Base-by-base conservation (phyloP, 371 early-diverging fungal species). In the Rhizopus delemar region DNA sequence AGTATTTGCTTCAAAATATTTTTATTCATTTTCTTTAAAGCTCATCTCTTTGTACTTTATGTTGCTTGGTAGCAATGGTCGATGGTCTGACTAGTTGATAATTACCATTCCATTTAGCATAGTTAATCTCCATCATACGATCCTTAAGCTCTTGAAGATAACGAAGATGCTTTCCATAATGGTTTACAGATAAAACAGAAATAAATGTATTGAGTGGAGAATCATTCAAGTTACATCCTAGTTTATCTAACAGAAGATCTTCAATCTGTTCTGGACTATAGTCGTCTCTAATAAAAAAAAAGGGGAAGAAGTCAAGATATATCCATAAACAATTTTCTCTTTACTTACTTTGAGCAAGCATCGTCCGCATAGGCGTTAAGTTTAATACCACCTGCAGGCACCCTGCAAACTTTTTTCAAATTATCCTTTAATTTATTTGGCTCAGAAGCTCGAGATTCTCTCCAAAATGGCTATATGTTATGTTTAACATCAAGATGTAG, bases 81-180 rank as follows among this genome's bases (percentile, higher is more conserved):
- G 64, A 54, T 34, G 60, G 57, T 12, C 34, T 32, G 11, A 68
- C n/a, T 9, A 39, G 36, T 3, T 38, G 41, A 46, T 63, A 60
- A 8, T 59, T 53, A 9, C 71, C 69, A 31, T 48, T 56, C 66
- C 60, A 74, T 50, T 69, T 70, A n/a, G 66, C 68, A 48, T 61
- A 67, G 48, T 78, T 78, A 6, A 71, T 49, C 0, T 66, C 50
- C 54, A 78, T 51, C 64, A 71, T 60, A 5, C 69, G 69, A n/a
- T 35, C 41, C 46, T 74, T 69, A 2, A 75, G 48, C 6, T 75
- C 71, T 32, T 54, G 53, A 9, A 73, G 51, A 41, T 73, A 73
- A 38, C 43, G 56, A 51, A 69, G 39, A 9, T 71, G 51, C 3
- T 60, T 29, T 51, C 71, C 51, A 45, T 70, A 70, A 8, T 55